phyloP scores from a whole-genome alignment of 2,329 filamentous ascomycete species.

The Pyrenochaeta sp. region DNA sequence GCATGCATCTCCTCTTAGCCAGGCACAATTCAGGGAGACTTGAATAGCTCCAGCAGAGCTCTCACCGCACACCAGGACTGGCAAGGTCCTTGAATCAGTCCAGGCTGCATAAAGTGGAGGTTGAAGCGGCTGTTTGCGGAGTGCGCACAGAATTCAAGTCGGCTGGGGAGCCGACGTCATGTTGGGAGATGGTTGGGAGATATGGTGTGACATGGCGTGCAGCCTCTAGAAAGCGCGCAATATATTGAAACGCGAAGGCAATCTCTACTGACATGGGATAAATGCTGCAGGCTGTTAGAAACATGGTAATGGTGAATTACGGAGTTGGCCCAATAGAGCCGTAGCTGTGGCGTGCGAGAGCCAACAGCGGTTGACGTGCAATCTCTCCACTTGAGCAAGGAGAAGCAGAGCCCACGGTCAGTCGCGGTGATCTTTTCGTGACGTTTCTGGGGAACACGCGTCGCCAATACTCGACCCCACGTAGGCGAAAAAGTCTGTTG shows the following conservation, averaged over 20 bases:
- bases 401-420: not conserved
- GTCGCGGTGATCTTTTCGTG: too few species aligned
- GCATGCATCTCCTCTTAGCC: too few species aligned
- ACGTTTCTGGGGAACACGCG: not conserved
- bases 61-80: too few species aligned
- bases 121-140: too few species aligned
- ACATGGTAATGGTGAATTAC: not conserved
- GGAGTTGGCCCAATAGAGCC: not conserved
- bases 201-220: not conserved
- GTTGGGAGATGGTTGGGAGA: constrained; percentile 2
- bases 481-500: not conserved
- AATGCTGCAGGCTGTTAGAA: not conserved
- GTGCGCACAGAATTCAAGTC: too few species aligned
- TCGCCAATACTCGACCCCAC: not conserved
- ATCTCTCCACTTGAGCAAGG: not conserved
- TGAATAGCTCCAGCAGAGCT: too few species aligned
- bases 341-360: not conserved
- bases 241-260: constrained; percentile 9
- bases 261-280: constrained; percentile 24
- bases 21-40: too few species aligned
- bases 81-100: too few species aligned
- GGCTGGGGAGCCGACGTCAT: not conserved
- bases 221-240: constrained; percentile 1
- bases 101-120: too few species aligned
- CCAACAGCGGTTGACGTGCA: not conserved